Evolutionary conservation across 106 monocot species (phyloP).

Genomic region (Chionographis japonica): DNA sequence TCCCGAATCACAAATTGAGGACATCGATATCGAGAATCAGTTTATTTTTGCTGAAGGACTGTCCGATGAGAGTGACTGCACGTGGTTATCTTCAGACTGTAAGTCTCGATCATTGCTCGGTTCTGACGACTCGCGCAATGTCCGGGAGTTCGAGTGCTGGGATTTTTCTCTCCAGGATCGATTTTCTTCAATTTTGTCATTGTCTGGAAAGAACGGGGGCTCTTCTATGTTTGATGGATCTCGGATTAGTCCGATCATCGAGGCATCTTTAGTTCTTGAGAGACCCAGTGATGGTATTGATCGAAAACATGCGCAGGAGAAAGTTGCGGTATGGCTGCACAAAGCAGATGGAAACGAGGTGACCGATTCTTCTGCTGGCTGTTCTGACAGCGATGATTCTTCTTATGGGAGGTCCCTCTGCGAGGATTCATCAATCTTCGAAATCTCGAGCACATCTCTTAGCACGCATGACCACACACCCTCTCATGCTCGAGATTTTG

Average conservation of each 20-base stretch:
- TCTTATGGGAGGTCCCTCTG: constrained; percentile 16
- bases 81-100: constrained; percentile 26
- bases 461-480: constrained; percentile 10
- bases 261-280: neutral
- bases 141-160: constrained; percentile 10
- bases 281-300: neutral
- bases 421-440: constrained; percentile 7
- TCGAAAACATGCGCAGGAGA: neutral
- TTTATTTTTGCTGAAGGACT: constrained; percentile 3
- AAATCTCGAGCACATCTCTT: constrained; percentile 14
- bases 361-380: neutral
- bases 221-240: constrained; percentile 5
- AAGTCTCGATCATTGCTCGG: constrained; percentile 15
- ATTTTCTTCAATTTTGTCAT: constrained; percentile 2
- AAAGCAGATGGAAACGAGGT: neutral
- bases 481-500: constrained; percentile 6
- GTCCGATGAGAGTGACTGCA: constrained; percentile 20
- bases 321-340: neutral
- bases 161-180: constrained; percentile 5
- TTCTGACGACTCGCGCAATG: constrained; percentile 23
- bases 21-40: constrained; percentile 4
- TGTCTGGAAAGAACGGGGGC: neutral
- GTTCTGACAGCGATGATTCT: constrained; percentile 11
- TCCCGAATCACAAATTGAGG: constrained; percentile 1
- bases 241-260: neutral